Percentiles rank a stretch among this genome's conserved stretches.
Conservation (phyloP, 2,329 filamentous ascomycete genomes). For the Berkeleyomyces rouxiae region DNA sequence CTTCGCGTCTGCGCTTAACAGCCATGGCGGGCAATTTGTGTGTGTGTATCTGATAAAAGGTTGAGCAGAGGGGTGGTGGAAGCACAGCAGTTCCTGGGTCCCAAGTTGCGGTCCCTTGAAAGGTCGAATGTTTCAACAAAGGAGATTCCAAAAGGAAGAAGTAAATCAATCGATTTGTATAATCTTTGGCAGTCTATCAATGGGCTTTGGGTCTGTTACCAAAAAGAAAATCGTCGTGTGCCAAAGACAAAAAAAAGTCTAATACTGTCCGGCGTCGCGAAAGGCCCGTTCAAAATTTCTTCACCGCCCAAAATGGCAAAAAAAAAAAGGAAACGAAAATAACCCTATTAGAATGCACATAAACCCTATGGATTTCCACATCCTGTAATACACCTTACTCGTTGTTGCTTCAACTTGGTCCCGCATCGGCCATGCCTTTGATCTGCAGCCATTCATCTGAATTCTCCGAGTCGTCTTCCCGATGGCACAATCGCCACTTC, state of each 20-base stretch:
- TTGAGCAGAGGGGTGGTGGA: too few relatives aligned
- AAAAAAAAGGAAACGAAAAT: neutral
- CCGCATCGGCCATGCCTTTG: neutral
- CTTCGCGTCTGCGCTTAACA: conserved; percentile 14
- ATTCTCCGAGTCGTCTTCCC: too few relatives aligned
- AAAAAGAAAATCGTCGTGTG: neutral
- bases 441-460: too few relatives aligned
- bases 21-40: conserved; percentile 1
- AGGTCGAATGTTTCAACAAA: too few relatives aligned
- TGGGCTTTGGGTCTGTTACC: neutral
- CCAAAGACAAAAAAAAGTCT: neutral
- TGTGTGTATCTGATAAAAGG: too few relatives aligned
- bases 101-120: too few relatives aligned
- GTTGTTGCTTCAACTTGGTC: neutral
- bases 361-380: neutral
- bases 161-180: too few relatives aligned
- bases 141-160: too few relatives aligned
- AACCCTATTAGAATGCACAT: neutral
- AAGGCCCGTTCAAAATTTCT: conserved; percentile 5
- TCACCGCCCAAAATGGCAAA: conserved; percentile 11
- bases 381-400: neutral
- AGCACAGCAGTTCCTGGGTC: too few relatives aligned
- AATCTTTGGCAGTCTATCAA: too few relatives aligned
- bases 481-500: neutral
- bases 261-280: conserved; percentile 3